Base-by-base conservation (phyloP, 2,329 filamentous ascomycete species). In the Xylaria arbuscula region DNA sequence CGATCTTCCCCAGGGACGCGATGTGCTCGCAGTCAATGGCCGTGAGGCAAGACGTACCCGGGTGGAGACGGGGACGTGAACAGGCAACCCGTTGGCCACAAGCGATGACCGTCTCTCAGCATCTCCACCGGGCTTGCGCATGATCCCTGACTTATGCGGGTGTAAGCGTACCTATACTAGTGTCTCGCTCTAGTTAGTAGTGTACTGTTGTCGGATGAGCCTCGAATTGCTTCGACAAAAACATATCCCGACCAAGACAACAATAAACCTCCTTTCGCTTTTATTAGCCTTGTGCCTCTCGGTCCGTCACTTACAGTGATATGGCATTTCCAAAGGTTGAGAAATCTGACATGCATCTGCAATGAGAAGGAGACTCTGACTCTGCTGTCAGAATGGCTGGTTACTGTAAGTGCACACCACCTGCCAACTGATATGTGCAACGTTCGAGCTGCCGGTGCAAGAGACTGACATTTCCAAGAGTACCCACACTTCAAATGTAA, bases 31-130 rank as follows among this genome's bases (percentile, higher is more conserved):
- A 56, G 50, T 24, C 6, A 5, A 40, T 11, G 40, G 47, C n/a
- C 24, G 15, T 48, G 45, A 42, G 22, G 24, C 24, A 48, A 48
- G 48, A 66, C 40, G 42, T 53, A 48, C 48, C 38, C 22, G 13
- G 42, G 67, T 71, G 70, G 69, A 66, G 64, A 64, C 54, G 11
- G 38, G 19, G 51, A 19, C 48, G 56, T 66, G 58, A 68, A 65
- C 66, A 47, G 56, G 64, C 53, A 64, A 55, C 19, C 64, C 59
- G 64, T 32, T 53, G 66, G 59, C 55, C 28, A 36, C 50, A 57
- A 58, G 45, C 61, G 67, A 67, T 60, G 60, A 53, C 64, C 54
- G 36, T 58, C 59, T 58, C 59, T 64, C 56, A 48, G 40, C 24
- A 69, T 60, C 67, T 64, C 67, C 67, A 69, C 67, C 17, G 40